Evolutionary conservation across 345 rosid genomes (phyloP), one percentile per base, ranked within the genome.

Genomic region (Ceriops tagal): DNA sequence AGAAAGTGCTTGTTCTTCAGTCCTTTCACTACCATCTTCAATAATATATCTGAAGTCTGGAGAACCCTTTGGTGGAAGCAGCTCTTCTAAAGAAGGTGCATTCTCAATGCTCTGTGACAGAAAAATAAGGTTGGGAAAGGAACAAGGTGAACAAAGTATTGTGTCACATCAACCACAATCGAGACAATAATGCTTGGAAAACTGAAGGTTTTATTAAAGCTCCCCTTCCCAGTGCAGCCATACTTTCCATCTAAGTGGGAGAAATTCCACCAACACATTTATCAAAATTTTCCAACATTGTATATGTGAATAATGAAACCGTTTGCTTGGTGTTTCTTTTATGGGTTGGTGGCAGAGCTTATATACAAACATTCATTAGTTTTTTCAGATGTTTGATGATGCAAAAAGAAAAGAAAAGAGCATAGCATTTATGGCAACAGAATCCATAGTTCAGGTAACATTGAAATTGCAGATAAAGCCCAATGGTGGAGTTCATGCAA

Each of bases 31-130:
- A 71, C 83, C 96, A 68, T 85, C 93, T 66, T 86, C 90, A 22
- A 66, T 58, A 63, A 79, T 67, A 80, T 90, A 96, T 62, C 67
- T 84, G 80, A 86, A 96, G 81, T 82, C 83, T 62, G 96, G 88
- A 76, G 73, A 75, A 57, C 88, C 89, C 80, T 87, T 96, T 61
- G 96, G 86, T 5, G 99, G 99, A 73, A 96, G 92, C 82, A 96
- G 73, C 79, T 87, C 96, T 80, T 90, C 98, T 71, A 96, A 78
- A 69, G 82, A 87, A 75, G 88, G 88, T 26, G 97, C 90, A 83
- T 81, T 89, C 83, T 92, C 97, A 73, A 96, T 80, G 83, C 97
- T 96, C 99, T 96, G 73, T 13, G 18, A 69, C 62, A 37, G 58
- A 73, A 19, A 79, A 58, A 76, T 30, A 62, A 53, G 5, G 28